Evolutionary conservation across 2,329 filamentous ascomycete genomes (phyloP).

Genomic region (Microdochium nivale): DNA sequence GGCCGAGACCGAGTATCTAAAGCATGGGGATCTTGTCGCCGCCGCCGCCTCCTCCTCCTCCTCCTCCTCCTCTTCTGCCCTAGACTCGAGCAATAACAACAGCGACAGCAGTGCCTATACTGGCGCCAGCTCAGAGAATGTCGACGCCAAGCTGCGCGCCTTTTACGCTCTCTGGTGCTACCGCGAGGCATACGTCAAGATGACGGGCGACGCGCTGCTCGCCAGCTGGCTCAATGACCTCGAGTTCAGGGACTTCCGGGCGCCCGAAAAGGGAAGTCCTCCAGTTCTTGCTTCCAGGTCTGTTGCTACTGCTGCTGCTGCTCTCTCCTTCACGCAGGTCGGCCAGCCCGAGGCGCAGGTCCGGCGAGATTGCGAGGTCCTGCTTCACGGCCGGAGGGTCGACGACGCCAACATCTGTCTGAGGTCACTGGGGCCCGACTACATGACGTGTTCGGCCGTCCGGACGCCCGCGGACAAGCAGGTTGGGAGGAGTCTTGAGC

Average conservation of each 20-base stretch:
- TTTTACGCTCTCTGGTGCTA: conserved; percentile 77
- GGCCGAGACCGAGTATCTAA: conserved; percentile 54
- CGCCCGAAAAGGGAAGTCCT: conserved; percentile 30
- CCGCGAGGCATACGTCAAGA: conserved; percentile 75
- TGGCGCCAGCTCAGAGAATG: conserved; percentile 4
- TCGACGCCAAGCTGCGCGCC: conserved; percentile 54
- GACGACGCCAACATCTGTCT: conserved; percentile 33
- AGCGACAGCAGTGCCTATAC: conserved; percentile 13
- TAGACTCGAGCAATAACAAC: conserved; percentile 10
- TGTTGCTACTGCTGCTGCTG: conserved; percentile 2
- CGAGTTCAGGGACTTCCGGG: conserved; percentile 57
- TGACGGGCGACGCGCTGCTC: conserved; percentile 69
- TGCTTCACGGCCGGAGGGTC: conserved; percentile 27
- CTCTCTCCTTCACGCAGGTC: conserved; percentile 17
- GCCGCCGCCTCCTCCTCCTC: no score
- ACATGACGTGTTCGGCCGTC: conserved; percentile 46
- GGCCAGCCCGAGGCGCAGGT: conserved; percentile 24
- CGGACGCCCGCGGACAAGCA: conserved; percentile 27
- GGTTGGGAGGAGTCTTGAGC: conserved; percentile 26
- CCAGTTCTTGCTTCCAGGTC: no score
- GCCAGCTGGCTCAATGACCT: conserved; percentile 64
- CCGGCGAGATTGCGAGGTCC: conserved; percentile 26
- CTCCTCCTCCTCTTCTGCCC: no score
- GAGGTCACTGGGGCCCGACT: conserved; percentile 36
- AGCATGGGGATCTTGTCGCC: conserved; percentile 26